These are phyloP conservation scores for Fraxinus floribunda DNA, from an alignment of 305 asterid species.

Conservation along the genomic window DNA sequence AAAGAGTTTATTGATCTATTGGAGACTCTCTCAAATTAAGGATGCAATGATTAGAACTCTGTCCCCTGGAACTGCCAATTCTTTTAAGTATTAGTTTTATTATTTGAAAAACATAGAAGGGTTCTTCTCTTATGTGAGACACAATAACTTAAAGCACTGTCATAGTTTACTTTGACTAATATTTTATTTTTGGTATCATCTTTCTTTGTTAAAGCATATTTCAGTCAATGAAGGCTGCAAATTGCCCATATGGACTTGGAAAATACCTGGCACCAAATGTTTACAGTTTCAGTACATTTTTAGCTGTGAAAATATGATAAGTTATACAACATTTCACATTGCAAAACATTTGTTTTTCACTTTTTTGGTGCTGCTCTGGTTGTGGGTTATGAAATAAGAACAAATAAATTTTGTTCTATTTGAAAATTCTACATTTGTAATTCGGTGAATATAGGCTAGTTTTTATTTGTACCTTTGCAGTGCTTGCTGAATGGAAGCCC, in stretches of 20 bases:
- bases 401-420: neutral
- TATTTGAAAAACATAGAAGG: neutral
- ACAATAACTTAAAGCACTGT: neutral
- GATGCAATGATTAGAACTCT: neutral
- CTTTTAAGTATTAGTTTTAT: neutral
- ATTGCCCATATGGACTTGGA: neutral
- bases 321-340: neutral
- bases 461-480: constrained; percentile 36
- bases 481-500: constrained; percentile 95
- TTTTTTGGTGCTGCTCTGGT: neutral
- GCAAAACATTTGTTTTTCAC: neutral
- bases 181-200: constrained; percentile 9
- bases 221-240: neutral
- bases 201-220: constrained; percentile 9
- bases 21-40: neutral
- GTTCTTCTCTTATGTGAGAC: neutral
- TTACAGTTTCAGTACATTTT: neutral
- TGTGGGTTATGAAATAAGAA: constrained; percentile 15
- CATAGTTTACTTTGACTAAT: neutral
- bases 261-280: neutral
- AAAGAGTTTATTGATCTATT: neutral
- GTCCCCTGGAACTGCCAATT: neutral
- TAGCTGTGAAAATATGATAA: neutral
- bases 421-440: neutral
- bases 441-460: constrained; percentile 1